Base-by-base conservation (phyloP, 345 rosid genomes). In the Eutrema japonicum region DNA sequence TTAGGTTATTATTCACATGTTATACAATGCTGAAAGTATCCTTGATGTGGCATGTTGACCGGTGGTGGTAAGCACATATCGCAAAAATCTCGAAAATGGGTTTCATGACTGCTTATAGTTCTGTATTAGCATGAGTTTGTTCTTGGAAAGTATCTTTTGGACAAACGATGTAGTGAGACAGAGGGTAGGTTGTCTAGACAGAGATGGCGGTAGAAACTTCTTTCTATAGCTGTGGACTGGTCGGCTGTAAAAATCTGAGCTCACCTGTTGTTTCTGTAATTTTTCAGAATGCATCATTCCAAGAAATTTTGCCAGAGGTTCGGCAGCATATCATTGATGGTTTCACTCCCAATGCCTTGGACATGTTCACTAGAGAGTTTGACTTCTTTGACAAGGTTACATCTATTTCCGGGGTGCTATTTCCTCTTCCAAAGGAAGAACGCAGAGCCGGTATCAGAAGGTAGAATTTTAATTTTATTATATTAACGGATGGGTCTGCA, bases 361-460 rank as follows among this genome's bases (percentile, higher is more conserved):
- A 87, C 77, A 8, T 89, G 56, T 95, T 95, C 82, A 77, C 71
- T 29, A 90, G 98, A 82, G 99, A 95, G 81, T 95, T 92, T 61
- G 89, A 87, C 68, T 95, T 95, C 85, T 90, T 95, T 70, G 94
- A 95, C 79, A 83, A 90, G 83, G 99, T 95, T 65, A 95, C 99
- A 66, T 89, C 96, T 41, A 84, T 95, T 75, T 95, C 99, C 40
- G 99, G 99, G 73, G 83, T 71, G 49, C 85, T 95, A 68, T 77
- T 68, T 80, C 89, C 86, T 26, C 83, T 92, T 52, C 91, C 99
- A 22, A 95, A 92, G 83, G 98, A 92, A 82, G 98, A 92, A 77
- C 97, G 98, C 51, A 84, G 97, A 76, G 99, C 97, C 48, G 97
- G 96, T 70, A 95, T 95, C 78, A 85, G 97, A 57, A 89, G 82